Evolutionary conservation across 371 early-diverging fungal species (phyloP).

Genomic region (Apophysomyces variabilis): DNA sequence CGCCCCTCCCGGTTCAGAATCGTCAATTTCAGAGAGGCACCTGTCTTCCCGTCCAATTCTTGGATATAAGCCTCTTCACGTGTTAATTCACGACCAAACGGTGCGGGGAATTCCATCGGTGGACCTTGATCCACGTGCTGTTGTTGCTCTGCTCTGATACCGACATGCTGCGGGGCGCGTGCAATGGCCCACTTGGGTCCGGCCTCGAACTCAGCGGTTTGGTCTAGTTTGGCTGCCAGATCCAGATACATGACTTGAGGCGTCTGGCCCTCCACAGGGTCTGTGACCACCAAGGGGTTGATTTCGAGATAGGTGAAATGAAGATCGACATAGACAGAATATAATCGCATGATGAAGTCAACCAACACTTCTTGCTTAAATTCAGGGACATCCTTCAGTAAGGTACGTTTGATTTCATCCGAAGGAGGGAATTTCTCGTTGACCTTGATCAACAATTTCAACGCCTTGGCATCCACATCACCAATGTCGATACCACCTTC

Average conservation of each 20-base stretch:
- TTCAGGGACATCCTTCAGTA: slow-evolving; percentile 61
- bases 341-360: slow-evolving; percentile 87
- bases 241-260: slow-evolving; percentile 87
- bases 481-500: slow-evolving; percentile 97
- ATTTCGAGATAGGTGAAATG: slow-evolving; percentile 98
- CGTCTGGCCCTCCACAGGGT: slow-evolving; percentile 51
- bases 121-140: slow-evolving; percentile 72
- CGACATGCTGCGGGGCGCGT: slow-evolving; percentile 61
- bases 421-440: slow-evolving; percentile 62
- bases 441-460: slow-evolving; percentile 74
- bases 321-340: slow-evolving; percentile 90
- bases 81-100: slow-evolving; percentile 93
- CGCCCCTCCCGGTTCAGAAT: slow-evolving; percentile 92
- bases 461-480: slow-evolving; percentile 95
- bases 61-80: slow-evolving; percentile 95
- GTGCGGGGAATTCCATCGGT: slow-evolving; percentile 94
- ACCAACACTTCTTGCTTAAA: slow-evolving; percentile 81
- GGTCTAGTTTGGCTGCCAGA: slow-evolving; percentile 95
- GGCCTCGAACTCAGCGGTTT: slow-evolving; percentile 94
- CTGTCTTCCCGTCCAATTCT: slow-evolving; percentile 96
- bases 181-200: slow-evolving; percentile 87
- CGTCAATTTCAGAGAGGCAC: slow-evolving; percentile 94
- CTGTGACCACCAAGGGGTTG: slow-evolving; percentile 94
- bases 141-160: slow-evolving; percentile 31
- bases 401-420: slow-evolving; percentile 62